A percentile compares a stretch with the other conserved stretches of the same genome.
These are phyloP conservation scores for Coniella vitis DNA, from an alignment of 2,329 filamentous ascomycete genomes.

Conservation along the genomic window DNA sequence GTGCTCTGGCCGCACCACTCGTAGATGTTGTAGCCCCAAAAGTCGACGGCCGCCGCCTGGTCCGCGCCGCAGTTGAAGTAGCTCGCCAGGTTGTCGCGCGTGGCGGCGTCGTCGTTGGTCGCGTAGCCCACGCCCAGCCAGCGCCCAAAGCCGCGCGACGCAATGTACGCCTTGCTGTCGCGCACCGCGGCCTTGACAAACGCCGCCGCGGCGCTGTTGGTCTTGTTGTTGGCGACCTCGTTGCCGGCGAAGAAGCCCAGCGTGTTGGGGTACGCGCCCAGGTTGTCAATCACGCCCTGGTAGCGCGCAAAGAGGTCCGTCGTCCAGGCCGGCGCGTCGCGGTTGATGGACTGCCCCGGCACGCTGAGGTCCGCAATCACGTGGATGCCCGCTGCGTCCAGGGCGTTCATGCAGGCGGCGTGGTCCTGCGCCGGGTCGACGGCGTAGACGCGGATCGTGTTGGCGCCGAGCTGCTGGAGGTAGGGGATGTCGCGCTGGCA, in stretches of 20 bases:
- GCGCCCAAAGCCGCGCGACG: conserved; percentile 61
- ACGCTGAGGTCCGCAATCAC: conserved; percentile 86
- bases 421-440: conserved; percentile 76
- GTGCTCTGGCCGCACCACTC: conserved; percentile 90
- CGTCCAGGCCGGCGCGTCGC: conserved; percentile 74
- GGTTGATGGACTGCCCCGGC: conserved; percentile 77
- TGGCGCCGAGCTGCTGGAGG: conserved; percentile 72
- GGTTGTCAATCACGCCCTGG: conserved; percentile 71
- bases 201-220: conserved; percentile 84
- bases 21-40: conserved; percentile 99
- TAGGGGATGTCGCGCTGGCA: conserved; percentile 85
- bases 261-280: conserved; percentile 80
- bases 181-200: conserved; percentile 97
- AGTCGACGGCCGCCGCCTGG: conserved; percentile 62
- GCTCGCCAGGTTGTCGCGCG: conserved; percentile 72
- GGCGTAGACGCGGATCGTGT: conserved; percentile 91
- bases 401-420: conserved; percentile 72
- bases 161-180: conserved; percentile 92
- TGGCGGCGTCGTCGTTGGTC: conserved; percentile 82
- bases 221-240: conserved; percentile 83
- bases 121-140: conserved; percentile 87
- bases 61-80: conserved; percentile 88
- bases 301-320: conserved; percentile 73
- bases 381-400: conserved; percentile 85
- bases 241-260: conserved; percentile 98